Evolutionary conservation across 768 basidiomycete species (phyloP).

Genomic region (Collybia nuda): DNA sequence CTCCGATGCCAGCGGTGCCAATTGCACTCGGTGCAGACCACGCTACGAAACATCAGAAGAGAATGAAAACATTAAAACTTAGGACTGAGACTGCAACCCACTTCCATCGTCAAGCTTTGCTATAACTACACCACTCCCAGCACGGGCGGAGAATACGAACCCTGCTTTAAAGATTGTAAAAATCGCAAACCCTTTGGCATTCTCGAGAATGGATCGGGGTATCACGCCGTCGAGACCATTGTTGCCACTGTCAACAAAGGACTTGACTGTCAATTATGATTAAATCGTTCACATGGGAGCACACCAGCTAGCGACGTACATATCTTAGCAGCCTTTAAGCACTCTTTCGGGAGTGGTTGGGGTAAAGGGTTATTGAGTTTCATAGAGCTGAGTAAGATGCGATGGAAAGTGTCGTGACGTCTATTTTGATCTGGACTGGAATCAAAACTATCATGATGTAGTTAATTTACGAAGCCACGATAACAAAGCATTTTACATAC

Average conservation of each 20-base stretch:
- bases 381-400: slow-evolving; percentile 23
- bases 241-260: slow-evolving; percentile 79
- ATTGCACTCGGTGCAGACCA: slow-evolving; percentile 98
- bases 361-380: slow-evolving; percentile 51
- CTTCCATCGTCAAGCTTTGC: slow-evolving; percentile 79
- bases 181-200: slow-evolving; percentile 80
- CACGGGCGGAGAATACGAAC: slow-evolving; percentile 73
- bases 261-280: slow-evolving; percentile 53
- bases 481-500: too few relatives aligned
- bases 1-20: slow-evolving; percentile 86
- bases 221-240: slow-evolving; percentile 82
- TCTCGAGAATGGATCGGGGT: slow-evolving; percentile 47
- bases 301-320: slow-evolving; percentile 44
- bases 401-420: too few relatives aligned
- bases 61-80: not conserved
- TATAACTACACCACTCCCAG: slow-evolving; percentile 86
- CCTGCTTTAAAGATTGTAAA: slow-evolving; percentile 86
- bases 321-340: slow-evolving; percentile 84
- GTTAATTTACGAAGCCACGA: too few relatives aligned
- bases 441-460: too few relatives aligned
- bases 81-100: slow-evolving; percentile 40
- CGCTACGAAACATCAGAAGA: slow-evolving; percentile 36
- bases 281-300: not conserved
- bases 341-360: slow-evolving; percentile 76
- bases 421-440: too few relatives aligned